Evolutionary conservation across 352 stramenopile species (phyloP).

Genomic region (Phytophthora crassamura): DNA sequence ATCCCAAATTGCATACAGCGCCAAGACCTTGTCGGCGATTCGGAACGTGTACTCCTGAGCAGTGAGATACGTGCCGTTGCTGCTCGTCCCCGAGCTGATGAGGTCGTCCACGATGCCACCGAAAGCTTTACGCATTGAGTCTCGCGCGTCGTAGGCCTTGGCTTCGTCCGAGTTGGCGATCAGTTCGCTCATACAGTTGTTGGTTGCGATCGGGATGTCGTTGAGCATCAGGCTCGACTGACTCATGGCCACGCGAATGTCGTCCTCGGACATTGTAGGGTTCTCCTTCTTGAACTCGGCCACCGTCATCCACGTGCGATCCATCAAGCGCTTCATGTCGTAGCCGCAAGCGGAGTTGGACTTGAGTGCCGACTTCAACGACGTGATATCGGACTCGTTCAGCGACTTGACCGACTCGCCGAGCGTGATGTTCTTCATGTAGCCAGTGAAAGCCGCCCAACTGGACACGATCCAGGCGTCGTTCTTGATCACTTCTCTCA

Average conservation of each 20-base stretch:
- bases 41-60: slow-evolving; percentile 38
- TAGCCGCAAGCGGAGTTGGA: slow-evolving; percentile 31
- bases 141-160: slow-evolving; percentile 33
- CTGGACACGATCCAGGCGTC: slow-evolving; percentile 34
- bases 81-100: slow-evolving; percentile 39
- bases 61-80: slow-evolving; percentile 31
- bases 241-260: slow-evolving; percentile 30
- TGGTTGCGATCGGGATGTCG: slow-evolving; percentile 48
- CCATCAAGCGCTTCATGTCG: slow-evolving; percentile 32
- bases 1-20: slow-evolving; percentile 44
- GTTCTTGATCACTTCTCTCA: slow-evolving; percentile 39
- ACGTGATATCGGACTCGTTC: slow-evolving; percentile 20
- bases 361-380: slow-evolving; percentile 20
- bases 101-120: slow-evolving; percentile 47
- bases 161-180: slow-evolving; percentile 23
- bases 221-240: slow-evolving; percentile 49
- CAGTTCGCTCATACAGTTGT: slow-evolving; percentile 41
- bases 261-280: slow-evolving; percentile 24
- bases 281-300: slow-evolving; percentile 23
- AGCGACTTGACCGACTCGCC: slow-evolving; percentile 21
- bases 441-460: slow-evolving; percentile 28
- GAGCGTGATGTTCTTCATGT: slow-evolving; percentile 33
- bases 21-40: slow-evolving; percentile 45
- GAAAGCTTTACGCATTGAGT: slow-evolving; percentile 49
- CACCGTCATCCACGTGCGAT: slow-evolving; percentile 36